Evolutionary conservation across 2,329 filamentous ascomycete genomes (phyloP), one percentile per base, ranked within the genome.

Genomic region (Trichoderma polysporum): DNA sequence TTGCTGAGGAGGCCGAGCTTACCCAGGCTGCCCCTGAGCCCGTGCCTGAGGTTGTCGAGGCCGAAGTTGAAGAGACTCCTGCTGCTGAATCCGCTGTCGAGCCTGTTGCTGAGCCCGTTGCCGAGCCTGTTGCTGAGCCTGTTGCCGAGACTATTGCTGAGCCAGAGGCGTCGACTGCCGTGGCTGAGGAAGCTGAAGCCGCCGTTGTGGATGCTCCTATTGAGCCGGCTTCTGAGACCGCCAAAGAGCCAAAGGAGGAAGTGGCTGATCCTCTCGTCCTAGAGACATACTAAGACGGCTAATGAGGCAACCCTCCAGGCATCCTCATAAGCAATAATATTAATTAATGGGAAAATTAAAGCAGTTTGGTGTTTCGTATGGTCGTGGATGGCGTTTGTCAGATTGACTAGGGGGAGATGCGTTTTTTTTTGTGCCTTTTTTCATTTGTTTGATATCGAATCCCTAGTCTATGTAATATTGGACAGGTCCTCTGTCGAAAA

Each of bases 211-310:
- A 62, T 13, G 45, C 35, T 50, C 52, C 22, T 58, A 56, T 60
- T 50, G 69, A 52, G 47, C 37, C 59, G 5, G 39, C 50, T 29
- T 10, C 29, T n/a, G 59, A 66, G 17, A 52, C 62, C 13, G 41
- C 66, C 49, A 47, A 66, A 19, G 54, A 66, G 66, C 29, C 35
- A n/a, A 53, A 71, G 47, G 61, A 70, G 57, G 64, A 66, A 37
- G 66, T 49, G 59, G 54, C 22, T 31, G 63, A 59, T 37, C 27
- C 64, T 12, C 52, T 39, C 27, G 57, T 35, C 58, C 19, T 27
- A 6, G 49, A 63, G 49, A 63, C 27, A 17, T 50, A 45, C 25
- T 45, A 29, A 59, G 7, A 54, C 45, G 41, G 22, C 41, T 31
- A 50, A 52, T 8, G 50, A 35, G 25, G 8, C 33, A 13, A 29